phyloP scores from a whole-genome alignment of 75 land plant species.

The Isoetes taiwanensis region DNA sequence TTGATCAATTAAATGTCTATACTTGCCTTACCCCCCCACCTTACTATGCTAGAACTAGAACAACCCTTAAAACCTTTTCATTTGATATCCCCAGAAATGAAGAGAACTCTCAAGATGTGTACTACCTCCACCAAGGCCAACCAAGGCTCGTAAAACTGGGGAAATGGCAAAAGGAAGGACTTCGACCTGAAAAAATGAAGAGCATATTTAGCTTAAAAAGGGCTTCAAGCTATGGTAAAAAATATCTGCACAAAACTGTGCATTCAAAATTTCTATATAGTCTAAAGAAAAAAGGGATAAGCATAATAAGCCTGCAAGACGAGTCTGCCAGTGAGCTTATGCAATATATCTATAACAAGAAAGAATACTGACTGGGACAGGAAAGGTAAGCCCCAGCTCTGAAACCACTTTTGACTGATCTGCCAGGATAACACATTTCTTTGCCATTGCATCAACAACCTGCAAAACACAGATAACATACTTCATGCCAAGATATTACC shows the following conservation, averaged over 20 bases:
- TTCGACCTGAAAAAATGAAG: constrained; percentile 24
- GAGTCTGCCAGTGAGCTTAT: no score
- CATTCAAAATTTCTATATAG: no score
- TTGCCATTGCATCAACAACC: constrained; percentile 41
- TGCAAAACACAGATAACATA: constrained; percentile 4
- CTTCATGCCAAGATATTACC: not conserved
- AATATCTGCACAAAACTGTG: no score
- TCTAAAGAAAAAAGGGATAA: not conserved
- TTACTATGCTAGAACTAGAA: no score
- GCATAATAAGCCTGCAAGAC: no score
- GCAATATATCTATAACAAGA: not conserved
- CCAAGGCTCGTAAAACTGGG: constrained; percentile 39
- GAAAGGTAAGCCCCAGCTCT: constrained; percentile 34
- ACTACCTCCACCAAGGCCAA: constrained; percentile 40
- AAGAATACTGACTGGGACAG: constrained; percentile 29
- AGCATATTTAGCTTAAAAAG: constrained; percentile 4
- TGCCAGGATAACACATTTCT: constrained; percentile 31
- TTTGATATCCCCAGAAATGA: no score
- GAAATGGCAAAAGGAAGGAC: constrained; percentile 43
- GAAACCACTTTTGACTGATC: constrained; percentile 47
- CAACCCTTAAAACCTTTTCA: no score
- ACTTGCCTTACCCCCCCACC: no score
- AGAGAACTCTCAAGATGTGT: no score
- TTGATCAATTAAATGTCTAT: no score
- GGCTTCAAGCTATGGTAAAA: no score